phyloP scores from a whole-genome alignment of 352 stramenopile genomes.

The Pythium rishiriense region DNA sequence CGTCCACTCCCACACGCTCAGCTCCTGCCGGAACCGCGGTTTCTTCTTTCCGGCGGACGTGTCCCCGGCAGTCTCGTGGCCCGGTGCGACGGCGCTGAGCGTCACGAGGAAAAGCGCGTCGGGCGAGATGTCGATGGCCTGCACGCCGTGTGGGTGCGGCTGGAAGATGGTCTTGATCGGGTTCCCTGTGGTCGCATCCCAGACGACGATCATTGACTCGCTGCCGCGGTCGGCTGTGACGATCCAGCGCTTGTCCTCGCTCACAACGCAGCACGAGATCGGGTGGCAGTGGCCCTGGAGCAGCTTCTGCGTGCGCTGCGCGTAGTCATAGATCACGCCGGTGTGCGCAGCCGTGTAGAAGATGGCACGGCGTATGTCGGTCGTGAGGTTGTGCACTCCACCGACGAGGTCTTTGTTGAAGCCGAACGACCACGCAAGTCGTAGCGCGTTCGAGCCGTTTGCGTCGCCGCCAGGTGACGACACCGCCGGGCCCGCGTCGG shows the following conservation, averaged over 20 bases:
- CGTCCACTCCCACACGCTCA: slow-evolving; percentile 90
- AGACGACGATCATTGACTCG: slow-evolving; percentile 93
- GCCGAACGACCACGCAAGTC: slow-evolving; percentile 87
- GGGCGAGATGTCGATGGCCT: slow-evolving; percentile 87
- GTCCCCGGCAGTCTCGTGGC: background rate
- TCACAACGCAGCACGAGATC: slow-evolving; percentile 89
- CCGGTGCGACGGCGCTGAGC: slow-evolving; percentile 52
- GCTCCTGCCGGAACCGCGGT: slow-evolving; percentile 66
- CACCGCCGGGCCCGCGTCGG: background rate
- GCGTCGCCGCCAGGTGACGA: background rate
- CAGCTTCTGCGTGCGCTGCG: slow-evolving; percentile 78
- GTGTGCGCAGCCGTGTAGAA: slow-evolving; percentile 93
- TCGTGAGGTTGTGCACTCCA: slow-evolving; percentile 89
- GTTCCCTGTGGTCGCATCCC: slow-evolving; percentile 79
- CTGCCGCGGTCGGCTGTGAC: slow-evolving; percentile 85
- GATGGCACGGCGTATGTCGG: slow-evolving; percentile 60
- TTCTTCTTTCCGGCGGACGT: slow-evolving; percentile 22
- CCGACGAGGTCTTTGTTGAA: slow-evolving; percentile 90
- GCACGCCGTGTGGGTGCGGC: slow-evolving; percentile 75
- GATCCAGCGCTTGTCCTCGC: slow-evolving; percentile 92
- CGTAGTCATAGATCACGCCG: slow-evolving; percentile 93
- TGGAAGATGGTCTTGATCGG: slow-evolving; percentile 92
- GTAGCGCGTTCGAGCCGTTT: slow-evolving; percentile 49
- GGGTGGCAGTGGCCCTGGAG: slow-evolving; percentile 92
- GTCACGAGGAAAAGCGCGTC: slow-evolving; percentile 90